Conservation (phyloP, 75 land plant species). For the Pinus taeda region DNA sequence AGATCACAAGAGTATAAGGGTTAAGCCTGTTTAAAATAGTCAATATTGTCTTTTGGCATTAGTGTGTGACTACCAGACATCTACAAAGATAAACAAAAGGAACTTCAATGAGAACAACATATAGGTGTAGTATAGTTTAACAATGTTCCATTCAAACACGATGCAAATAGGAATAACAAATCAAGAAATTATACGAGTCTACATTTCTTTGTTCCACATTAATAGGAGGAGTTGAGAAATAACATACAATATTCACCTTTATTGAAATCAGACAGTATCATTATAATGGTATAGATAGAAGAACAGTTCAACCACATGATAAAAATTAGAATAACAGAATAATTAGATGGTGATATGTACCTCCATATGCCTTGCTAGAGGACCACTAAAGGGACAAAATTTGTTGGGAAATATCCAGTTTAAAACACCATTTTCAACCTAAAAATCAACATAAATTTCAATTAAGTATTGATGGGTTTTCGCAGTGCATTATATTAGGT, state of each 20-base stretch:
- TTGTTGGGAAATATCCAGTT: constrained; percentile 51
- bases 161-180: too few species aligned
- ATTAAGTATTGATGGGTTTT: too few species aligned
- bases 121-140: neutral
- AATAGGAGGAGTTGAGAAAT: too few species aligned
- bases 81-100: constrained; percentile 12
- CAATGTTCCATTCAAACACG: too few species aligned
- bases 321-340: neutral
- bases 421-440: constrained; percentile 50
- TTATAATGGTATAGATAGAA: neutral
- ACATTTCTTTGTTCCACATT: too few species aligned
- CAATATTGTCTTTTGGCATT: constrained; percentile 30
- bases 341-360: constrained; percentile 2
- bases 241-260: neutral
- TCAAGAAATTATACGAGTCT: too few species aligned
- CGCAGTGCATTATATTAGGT: too few species aligned
- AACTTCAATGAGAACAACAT: neutral
- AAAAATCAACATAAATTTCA: neutral
- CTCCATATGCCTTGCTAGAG: constrained; percentile 35
- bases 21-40: constrained; percentile 41
- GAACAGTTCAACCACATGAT: neutral
- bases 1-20: neutral
- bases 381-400: constrained; percentile 49
- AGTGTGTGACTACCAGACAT: constrained; percentile 38
- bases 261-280: neutral